phyloP scores from a whole-genome alignment of 139 green algal species.

The Coelastrella sp. region DNA sequence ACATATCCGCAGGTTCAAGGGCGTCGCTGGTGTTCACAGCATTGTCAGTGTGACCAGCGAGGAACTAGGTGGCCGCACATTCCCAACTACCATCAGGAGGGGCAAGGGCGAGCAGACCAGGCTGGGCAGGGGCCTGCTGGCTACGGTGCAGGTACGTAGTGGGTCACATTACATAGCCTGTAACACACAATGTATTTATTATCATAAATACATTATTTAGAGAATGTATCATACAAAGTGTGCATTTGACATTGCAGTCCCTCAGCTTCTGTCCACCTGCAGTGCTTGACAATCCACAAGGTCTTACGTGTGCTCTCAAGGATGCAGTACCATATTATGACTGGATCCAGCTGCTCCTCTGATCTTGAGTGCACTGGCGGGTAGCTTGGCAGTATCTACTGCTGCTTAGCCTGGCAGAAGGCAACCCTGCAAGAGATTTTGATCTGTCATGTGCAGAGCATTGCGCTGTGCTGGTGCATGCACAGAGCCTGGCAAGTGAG shows the following conservation, averaged over 20 bases:
- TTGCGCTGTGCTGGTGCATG: too few species aligned
- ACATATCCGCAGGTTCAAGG: conserved; percentile 55
- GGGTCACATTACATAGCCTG: neutral
- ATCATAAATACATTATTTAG: too few species aligned
- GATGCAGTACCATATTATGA: too few species aligned
- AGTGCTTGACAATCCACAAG: neutral
- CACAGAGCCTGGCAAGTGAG: too few species aligned
- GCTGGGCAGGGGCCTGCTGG: conserved; percentile 42
- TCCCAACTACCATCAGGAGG: conserved; percentile 53
- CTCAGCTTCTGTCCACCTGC: neutral
- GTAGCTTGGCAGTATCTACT: too few species aligned
- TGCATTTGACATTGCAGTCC: neutral
- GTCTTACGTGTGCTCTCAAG: neutral
- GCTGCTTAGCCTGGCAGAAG: too few species aligned
- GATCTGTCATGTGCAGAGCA: too few species aligned
- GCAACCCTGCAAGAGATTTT: too few species aligned
- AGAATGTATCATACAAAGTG: neutral
- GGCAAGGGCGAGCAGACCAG: conserved; percentile 58
- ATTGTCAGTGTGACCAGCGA: conserved; percentile 54
- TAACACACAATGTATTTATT: neutral
- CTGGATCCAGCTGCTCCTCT: too few species aligned
- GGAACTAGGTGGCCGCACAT: conserved; percentile 48
- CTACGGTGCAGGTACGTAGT: neutral
- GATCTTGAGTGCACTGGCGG: too few species aligned
- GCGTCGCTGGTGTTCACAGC: conserved; percentile 56